Conservation (phyloP, 805 yeast species). For the Lachancea mirantina region DNA sequence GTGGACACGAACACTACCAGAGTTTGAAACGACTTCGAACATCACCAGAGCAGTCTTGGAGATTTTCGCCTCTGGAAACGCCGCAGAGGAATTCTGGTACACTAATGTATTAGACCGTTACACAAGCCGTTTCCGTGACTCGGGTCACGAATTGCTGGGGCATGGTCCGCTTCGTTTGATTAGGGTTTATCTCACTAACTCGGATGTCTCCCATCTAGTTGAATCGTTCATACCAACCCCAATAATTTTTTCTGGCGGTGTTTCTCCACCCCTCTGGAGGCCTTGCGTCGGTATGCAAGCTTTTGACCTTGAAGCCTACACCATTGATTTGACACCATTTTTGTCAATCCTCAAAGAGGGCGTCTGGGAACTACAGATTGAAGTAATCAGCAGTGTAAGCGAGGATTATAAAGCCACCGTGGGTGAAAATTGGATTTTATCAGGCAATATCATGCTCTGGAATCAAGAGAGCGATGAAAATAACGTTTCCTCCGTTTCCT, state of each 20-base stretch:
- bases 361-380: constrained; percentile 38
- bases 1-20: constrained; percentile 12
- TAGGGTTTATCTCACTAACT: constrained; percentile 44
- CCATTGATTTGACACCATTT: constrained; percentile 62
- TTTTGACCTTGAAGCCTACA: constrained; percentile 64
- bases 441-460: constrained; percentile 51
- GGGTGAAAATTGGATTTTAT: constrained; percentile 53
- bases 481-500: constrained; percentile 17
- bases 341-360: constrained; percentile 59
- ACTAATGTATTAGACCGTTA: constrained; percentile 47
- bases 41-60: constrained; percentile 34
- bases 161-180: constrained; percentile 69
- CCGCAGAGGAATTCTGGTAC: constrained; percentile 82
- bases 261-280: constrained; percentile 73
- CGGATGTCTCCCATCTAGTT: constrained; percentile 33
- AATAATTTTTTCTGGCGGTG: constrained; percentile 72
- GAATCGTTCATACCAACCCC: constrained; percentile 65
- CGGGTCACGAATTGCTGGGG: constrained; percentile 41
- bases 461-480: constrained; percentile 39
- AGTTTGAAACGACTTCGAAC: constrained; percentile 2
- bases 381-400: constrained; percentile 46
- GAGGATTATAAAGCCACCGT: constrained; percentile 25
- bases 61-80: constrained; percentile 65
- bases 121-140: constrained; percentile 33
- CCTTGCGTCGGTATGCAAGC: constrained; percentile 71